Base-by-base conservation (phyloP, 2,329 filamentous ascomycete genomes). In the Monosporascus sp. region DNA sequence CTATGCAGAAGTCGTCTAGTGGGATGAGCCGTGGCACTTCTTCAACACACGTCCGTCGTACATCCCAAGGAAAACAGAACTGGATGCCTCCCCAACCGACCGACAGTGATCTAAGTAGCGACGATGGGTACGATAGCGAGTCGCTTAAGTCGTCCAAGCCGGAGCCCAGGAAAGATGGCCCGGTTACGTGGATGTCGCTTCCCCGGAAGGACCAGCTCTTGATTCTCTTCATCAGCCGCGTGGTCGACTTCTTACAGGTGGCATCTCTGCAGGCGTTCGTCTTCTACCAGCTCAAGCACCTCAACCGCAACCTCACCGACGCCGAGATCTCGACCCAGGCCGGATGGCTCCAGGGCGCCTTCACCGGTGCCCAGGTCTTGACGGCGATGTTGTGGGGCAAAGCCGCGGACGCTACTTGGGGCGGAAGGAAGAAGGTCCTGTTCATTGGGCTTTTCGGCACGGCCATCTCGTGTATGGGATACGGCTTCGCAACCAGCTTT, bases 371-470 rank as follows among this genome's bases (percentile, higher is more conserved):
- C 0, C 88, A 91, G 62, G 89, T 90, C 54, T 66, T 87, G 20
- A 90, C 87, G 1, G 86, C 87, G 1, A 82, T 91, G 48, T 74
- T 87, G 55, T 90, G 88, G 88, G 88, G 88, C 0, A 77, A 85
- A 31, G 75, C 86, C 3, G 79, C 82, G 2, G 82, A 87, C 58
- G 77, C 76, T 53, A 75, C 77, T 54, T 75, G 73, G 68, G 72
- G 79, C 51, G 88, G 88, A 0, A 76, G 88, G 27, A 90, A 90
- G 69, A 76, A 75, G 52, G 85, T 89, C 15, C 75, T 91, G n/a
- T 71, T 89, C 20, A 77, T 90, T 48, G 88, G 88, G 0, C 69
- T 90, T 38, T 69, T 84, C 14, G 87, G 88, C 0, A 87, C 87
- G 0, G 80, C 81, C 51, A 66, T 89, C 11, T 85, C 85, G 5